A percentile compares a stretch with the other conserved stretches of the same genome.
These are phyloP conservation scores for Forsythia suspensa DNA, from an alignment of 257 asterid species.

Conservation along the genomic window DNA sequence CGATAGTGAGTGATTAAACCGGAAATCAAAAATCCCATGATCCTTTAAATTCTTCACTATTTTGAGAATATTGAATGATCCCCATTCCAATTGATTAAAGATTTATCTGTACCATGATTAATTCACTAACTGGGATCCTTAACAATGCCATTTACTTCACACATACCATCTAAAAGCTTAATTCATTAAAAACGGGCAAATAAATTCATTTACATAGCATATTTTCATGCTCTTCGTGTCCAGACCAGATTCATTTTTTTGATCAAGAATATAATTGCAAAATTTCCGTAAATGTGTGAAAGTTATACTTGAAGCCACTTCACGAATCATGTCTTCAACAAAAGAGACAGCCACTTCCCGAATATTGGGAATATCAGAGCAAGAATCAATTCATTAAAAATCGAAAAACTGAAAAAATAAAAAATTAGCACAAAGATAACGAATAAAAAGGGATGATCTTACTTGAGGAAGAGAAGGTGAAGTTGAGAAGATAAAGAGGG, in stretches of 20 bases:
- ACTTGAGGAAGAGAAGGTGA: constrained; percentile 42
- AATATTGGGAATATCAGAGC: not conserved
- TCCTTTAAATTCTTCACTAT: too few relatives aligned
- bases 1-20: too few relatives aligned
- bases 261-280: not conserved
- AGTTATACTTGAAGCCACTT: too few relatives aligned
- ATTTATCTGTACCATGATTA: not conserved
- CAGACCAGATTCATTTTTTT: not conserved
- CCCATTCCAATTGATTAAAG: not conserved
- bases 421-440: too few relatives aligned
- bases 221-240: not conserved
- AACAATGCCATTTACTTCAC: constrained; percentile 11
- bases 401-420: not conserved
- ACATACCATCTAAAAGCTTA: not conserved
- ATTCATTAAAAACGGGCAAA: not conserved
- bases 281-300: too few relatives aligned
- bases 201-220: too few relatives aligned
- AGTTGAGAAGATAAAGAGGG: constrained; percentile 57
- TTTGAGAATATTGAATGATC: too few relatives aligned
- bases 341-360: not conserved
- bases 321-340: too few relatives aligned
- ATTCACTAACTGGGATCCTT: not conserved
- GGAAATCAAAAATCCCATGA: too few relatives aligned
- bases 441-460: constrained; percentile 17
- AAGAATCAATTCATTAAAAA: not conserved